A percentile compares a stretch with the other conserved stretches of the same genome.
phyloP scores from a whole-genome alignment of 2,329 filamentous ascomycete species.

The Colletotrichum musae region DNA sequence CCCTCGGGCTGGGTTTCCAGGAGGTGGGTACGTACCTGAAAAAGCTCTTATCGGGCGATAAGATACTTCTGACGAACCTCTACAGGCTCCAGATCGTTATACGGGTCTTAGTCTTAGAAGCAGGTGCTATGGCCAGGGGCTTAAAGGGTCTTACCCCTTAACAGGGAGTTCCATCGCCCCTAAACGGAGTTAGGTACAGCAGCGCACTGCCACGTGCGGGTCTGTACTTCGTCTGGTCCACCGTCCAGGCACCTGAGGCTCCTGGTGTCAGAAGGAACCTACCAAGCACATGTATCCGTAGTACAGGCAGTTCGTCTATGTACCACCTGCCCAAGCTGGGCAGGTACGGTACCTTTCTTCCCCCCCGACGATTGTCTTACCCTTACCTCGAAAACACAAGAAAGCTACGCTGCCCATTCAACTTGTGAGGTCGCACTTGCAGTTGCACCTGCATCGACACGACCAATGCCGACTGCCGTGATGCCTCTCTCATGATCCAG shows the following conservation, averaged over 20 bases:
- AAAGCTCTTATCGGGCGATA: slow-evolving; percentile 28
- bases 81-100: slow-evolving; percentile 6
- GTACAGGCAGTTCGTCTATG: too few relatives aligned
- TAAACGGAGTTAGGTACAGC: slow-evolving; percentile 7
- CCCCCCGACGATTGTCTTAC: neutral
- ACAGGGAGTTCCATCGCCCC: neutral
- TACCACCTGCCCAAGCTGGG: neutral
- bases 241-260: slow-evolving; percentile 31
- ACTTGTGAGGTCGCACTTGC: neutral
- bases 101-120: slow-evolving; percentile 23
- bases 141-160: slow-evolving; percentile 10
- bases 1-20: neutral
- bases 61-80: slow-evolving; percentile 19
- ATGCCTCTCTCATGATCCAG: slow-evolving; percentile 18
- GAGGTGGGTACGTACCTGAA: slow-evolving; percentile 16
- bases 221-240: slow-evolving; percentile 20
- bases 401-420: too few relatives aligned
- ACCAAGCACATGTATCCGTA: too few relatives aligned
- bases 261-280: slow-evolving; percentile 20
- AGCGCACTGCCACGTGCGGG: slow-evolving; percentile 38
- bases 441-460: slow-evolving; percentile 14
- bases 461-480: slow-evolving; percentile 17
- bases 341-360: neutral
- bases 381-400: too few relatives aligned
- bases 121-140: slow-evolving; percentile 30